A percentile compares a stretch with the other conserved stretches of the same genome.
Conservation (phyloP, 179 eudicot species). For the Carnegiea gigantea region DNA sequence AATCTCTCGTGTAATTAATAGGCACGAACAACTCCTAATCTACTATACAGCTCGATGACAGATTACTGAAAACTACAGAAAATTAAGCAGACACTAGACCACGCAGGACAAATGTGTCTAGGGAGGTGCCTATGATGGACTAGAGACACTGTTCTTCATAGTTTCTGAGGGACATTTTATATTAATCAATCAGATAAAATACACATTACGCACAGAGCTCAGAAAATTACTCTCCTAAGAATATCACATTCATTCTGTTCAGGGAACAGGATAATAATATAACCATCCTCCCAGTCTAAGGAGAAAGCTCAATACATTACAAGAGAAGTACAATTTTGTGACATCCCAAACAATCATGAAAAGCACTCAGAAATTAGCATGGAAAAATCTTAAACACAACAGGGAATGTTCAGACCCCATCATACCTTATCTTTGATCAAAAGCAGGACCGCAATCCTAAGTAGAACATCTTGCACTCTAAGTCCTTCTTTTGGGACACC, state of each 20-base stretch:
- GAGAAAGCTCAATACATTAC: not conserved
- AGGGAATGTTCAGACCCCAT: not conserved
- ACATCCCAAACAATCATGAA: not conserved
- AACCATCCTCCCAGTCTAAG: too few relatives aligned
- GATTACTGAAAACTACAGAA: not conserved
- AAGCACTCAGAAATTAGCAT: not conserved
- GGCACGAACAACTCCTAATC: too few relatives aligned
- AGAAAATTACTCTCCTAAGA: not conserved
- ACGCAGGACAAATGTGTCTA: not conserved
- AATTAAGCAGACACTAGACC: not conserved
- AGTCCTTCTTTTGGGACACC: constrained; percentile 98
- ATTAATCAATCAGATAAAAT: not conserved
- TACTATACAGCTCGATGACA: not conserved
- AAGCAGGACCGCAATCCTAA: constrained; percentile 62
- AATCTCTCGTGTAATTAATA: too few relatives aligned
- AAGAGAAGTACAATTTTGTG: not conserved
- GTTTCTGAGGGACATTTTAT: not conserved
- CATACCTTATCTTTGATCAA: constrained; percentile 74
- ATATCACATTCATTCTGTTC: not conserved
- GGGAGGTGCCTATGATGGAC: not conserved
- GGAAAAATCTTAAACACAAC: not conserved
- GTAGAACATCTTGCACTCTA: constrained; percentile 84
- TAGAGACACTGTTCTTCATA: not conserved
- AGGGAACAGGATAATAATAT: too few relatives aligned
- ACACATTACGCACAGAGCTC: not conserved